A percentile compares a stretch with the other conserved stretches of the same genome.
Evolutionary conservation across 768 basidiomycete genomes (phyloP).

Genomic region (Inosperma sp.): DNA sequence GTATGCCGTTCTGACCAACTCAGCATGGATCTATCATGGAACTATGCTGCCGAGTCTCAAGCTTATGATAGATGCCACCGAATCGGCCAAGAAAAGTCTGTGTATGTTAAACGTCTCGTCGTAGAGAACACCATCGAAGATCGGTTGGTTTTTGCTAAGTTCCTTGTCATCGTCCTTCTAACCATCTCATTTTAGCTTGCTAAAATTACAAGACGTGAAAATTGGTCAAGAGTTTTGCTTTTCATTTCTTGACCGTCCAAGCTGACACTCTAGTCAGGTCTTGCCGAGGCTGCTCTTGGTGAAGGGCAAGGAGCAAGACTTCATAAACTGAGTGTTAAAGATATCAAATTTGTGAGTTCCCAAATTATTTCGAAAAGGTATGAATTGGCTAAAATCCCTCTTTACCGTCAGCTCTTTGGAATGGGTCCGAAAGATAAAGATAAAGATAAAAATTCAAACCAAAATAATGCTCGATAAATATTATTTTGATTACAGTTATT

Average conservation of each 20-base stretch:
- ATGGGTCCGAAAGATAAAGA: slow-evolving; percentile 25
- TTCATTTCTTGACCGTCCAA: neutral
- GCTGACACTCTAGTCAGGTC: slow-evolving; percentile 30
- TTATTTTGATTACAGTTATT: neutral
- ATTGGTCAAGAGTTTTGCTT: slow-evolving; percentile 32
- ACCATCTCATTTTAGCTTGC: slow-evolving; percentile 43
- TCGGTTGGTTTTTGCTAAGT: slow-evolving; percentile 40
- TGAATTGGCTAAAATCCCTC: neutral
- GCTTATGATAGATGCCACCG: slow-evolving; percentile 64
- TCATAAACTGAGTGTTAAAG: slow-evolving; percentile 63
- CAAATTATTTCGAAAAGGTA: neutral
- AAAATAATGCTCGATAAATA: neutral
- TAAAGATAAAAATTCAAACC: neutral
- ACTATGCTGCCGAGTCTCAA: slow-evolving; percentile 66
- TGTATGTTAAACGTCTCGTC: slow-evolving; percentile 63
- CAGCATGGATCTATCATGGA: slow-evolving; percentile 73
- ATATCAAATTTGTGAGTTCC: slow-evolving; percentile 54
- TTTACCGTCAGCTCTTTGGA: slow-evolving; percentile 35
- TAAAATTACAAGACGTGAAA: slow-evolving; percentile 66
- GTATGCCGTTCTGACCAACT: neutral
- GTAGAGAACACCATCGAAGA: slow-evolving; percentile 72
- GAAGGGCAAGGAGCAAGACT: slow-evolving; percentile 60
- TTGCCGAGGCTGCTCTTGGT: slow-evolving; percentile 66
- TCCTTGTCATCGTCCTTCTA: neutral
- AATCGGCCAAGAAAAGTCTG: slow-evolving; percentile 65